phyloP scores from a whole-genome alignment of 192 early-diverging fungal species.

The Backusella tarrabulga region DNA sequence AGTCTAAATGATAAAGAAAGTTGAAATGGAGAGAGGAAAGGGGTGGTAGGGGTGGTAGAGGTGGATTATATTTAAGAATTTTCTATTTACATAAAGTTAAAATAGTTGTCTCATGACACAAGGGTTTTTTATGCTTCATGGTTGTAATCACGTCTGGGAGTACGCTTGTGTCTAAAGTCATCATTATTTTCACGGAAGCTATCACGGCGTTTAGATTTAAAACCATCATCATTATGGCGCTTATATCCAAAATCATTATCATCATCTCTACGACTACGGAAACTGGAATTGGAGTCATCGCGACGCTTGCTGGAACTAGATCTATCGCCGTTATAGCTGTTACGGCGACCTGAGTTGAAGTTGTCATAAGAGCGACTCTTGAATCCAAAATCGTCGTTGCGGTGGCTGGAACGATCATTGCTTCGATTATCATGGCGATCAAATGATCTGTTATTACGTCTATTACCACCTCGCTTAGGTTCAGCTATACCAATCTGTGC shows the following conservation, averaged over 20 bases:
- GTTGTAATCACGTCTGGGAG: not conserved
- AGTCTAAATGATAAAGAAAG: slow-evolving; percentile 4
- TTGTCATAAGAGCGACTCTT: not conserved
- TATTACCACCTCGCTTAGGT: not conserved
- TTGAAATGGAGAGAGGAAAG: not conserved
- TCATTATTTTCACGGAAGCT: not conserved
- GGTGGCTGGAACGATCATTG: not conserved
- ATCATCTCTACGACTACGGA: not conserved
- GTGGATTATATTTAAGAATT: not conserved
- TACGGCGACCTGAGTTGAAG: not conserved
- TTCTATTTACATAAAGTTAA: slow-evolving; percentile 7
- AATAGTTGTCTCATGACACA: not conserved
- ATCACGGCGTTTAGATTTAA: not conserved
- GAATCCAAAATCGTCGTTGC: not conserved
- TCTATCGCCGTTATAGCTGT: not conserved
- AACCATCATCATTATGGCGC: not conserved
- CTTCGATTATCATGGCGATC: not conserved
- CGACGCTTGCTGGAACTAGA: not conserved
- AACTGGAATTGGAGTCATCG: not conserved
- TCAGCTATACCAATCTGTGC: slow-evolving; percentile 42
- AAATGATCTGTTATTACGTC: not conserved
- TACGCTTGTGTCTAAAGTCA: not conserved
- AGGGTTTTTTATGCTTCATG: not conserved
- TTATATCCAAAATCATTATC: not conserved
- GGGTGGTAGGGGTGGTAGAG: not conserved